These are phyloP conservation scores for Meira nashicola DNA, from an alignment of 1,284 basidiomycete genomes.

Conservation along the genomic window DNA sequence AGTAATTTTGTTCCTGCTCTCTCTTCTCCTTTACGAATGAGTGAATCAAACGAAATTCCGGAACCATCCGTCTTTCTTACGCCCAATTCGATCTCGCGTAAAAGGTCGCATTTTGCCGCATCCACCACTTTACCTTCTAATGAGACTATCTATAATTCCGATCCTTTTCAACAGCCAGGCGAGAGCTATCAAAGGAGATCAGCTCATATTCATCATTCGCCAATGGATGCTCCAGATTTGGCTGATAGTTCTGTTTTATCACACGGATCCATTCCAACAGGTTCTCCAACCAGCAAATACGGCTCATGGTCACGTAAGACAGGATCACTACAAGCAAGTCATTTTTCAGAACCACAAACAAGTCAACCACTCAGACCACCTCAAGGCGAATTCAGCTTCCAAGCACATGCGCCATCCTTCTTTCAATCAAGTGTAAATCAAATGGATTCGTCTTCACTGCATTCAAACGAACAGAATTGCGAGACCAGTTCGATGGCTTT, in stretches of 20 bases:
- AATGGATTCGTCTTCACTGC: neutral
- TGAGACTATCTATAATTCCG: neutral
- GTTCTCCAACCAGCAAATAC: neutral
- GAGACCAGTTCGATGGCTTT: constrained; percentile 7
- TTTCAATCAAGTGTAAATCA: neutral
- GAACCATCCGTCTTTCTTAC: neutral
- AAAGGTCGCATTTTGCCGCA: neutral
- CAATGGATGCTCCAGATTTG: no score
- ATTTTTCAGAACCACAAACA: neutral
- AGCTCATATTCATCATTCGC: no score
- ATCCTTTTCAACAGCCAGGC: neutral
- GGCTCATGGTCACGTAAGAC: no score
- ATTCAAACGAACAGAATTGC: neutral
- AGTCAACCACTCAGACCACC: neutral
- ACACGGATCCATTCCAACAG: neutral
- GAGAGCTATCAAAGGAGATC: no score
- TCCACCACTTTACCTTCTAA: neutral
- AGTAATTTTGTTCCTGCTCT: no score
- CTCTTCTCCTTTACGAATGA: neutral
- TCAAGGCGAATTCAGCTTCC: constrained; percentile 10
- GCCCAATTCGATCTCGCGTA: neutral
- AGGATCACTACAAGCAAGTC: no score
- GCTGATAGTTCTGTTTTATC: no score
- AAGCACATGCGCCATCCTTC: neutral
- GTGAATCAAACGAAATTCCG: neutral